phyloP scores from a whole-genome alignment of 139 green algal species.

The Picochlorum sp. region DNA sequence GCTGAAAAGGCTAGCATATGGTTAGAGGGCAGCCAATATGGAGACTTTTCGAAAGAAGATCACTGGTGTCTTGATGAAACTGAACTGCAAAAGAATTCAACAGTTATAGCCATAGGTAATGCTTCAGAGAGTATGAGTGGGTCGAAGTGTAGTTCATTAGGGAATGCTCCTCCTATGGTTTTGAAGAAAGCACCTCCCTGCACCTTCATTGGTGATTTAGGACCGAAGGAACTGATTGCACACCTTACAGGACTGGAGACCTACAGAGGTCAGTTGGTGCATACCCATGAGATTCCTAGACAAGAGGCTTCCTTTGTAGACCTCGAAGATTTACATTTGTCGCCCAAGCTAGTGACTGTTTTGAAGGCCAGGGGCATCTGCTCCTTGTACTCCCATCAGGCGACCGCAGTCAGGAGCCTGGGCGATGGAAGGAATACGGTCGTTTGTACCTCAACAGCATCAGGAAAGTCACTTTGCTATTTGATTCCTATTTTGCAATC shows the following conservation, averaged over 20 bases:
- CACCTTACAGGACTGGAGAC: slow-evolving; percentile 48
- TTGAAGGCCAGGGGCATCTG: slow-evolving; percentile 32
- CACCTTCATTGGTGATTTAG: slow-evolving; percentile 13
- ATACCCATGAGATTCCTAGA: slow-evolving; percentile 43
- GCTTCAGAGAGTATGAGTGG: too few species aligned
- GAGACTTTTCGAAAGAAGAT: too few species aligned
- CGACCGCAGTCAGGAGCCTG: slow-evolving; percentile 19
- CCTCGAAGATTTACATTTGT: slow-evolving; percentile 2
- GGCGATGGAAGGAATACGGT: slow-evolving; percentile 46
- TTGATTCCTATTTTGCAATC: slow-evolving; percentile 63
- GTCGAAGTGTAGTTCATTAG: too few species aligned
- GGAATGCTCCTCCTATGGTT: slow-evolving; percentile 23
- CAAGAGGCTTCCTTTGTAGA: slow-evolving; percentile 19
- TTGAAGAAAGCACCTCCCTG: slow-evolving; percentile 32
- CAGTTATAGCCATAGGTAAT: too few species aligned
- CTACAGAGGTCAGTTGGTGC: slow-evolving; percentile 53
- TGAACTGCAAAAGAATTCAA: too few species aligned
- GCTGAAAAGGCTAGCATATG: too few species aligned
- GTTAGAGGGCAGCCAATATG: too few species aligned
- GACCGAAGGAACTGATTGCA: slow-evolving; percentile 25
- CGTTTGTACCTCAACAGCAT: slow-evolving; percentile 80
- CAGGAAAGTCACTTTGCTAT: slow-evolving; percentile 90
- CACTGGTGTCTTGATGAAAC: too few species aligned
- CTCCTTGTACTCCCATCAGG: slow-evolving; percentile 39
- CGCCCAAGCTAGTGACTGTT: slow-evolving; percentile 4